Base-by-base conservation (phyloP, 805 yeast species). In the Tetrapisispora nanseiensis region DNA sequence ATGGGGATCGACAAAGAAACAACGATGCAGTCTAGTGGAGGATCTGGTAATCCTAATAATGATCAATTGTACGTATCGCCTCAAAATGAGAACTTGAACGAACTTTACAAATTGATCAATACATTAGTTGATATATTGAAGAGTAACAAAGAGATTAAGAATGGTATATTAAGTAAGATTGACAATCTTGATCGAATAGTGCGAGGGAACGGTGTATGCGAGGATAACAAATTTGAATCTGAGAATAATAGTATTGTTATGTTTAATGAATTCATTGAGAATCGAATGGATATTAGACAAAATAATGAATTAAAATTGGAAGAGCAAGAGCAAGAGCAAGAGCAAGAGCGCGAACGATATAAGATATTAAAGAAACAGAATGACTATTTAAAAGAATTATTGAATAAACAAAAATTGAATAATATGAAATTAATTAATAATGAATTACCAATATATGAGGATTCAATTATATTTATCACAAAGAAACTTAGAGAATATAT, bases 401-500 rank as follows among this genome's bases (percentile, higher is more conserved):
- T n/a, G n/a, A n/a, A n/a, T n/a, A n/a, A n/a, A n/a, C n/a, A n/a
- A n/a, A n/a, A n/a, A n/a, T n/a, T n/a, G n/a, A n/a, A n/a, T n/a
- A n/a, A n/a, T n/a, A n/a, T n/a, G n/a, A n/a, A n/a, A 31, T 10
- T 27, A 16, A 36, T 40, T 16, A 51, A 50, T 38, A 34, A 24
- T 13, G 50, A 46, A 26, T 47, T 54, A 6, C 37, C 47, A 22
- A 40, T 29, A 10, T 44, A 47, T 6, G 45, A 50, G 10, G 33
- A 39, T 13, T 9, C n/a, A 10, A 13, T 27, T 4, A 15, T 15
- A 13, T 27, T 6, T 10, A 10, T 27, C 4, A 27, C 30, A 27
- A 28, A 44, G 40, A 23, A 51, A 47, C 54, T 50, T 39, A 39
- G 40, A 30, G 30, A 31, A 2, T 42, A 47, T 18, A 33, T 49